Conservation (phyloP, 495 filamentous ascomycete species). For the Bacidia gigantensis region DNA sequence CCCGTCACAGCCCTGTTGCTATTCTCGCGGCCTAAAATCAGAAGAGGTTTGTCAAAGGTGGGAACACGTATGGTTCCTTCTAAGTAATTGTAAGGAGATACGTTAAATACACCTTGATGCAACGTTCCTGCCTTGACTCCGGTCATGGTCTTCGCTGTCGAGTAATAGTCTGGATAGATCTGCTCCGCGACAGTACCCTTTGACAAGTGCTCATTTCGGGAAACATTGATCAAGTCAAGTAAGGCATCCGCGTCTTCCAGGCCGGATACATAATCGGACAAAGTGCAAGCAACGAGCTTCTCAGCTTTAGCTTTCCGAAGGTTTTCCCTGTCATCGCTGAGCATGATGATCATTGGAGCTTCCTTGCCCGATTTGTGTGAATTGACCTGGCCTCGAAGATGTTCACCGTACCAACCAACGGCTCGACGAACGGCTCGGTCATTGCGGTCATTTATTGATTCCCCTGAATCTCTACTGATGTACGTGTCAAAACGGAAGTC, state of each 20-base stretch:
- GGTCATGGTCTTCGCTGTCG: conserved; percentile 89
- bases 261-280: conserved; percentile 67
- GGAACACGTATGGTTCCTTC: conserved; percentile 83
- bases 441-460: conserved; percentile 93
- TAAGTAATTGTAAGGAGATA: conserved; percentile 94
- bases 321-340: conserved; percentile 85
- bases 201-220: conserved; percentile 48
- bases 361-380: conserved; percentile 41
- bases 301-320: conserved; percentile 69
- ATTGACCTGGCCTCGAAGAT: conserved; percentile 48
- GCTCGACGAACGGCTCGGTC: conserved; percentile 80
- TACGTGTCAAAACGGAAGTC: conserved; percentile 92
- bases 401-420: conserved; percentile 77
- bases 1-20: conserved; percentile 88
- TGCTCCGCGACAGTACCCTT: conserved; percentile 52
- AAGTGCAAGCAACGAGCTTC: conserved; percentile 47
- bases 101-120: conserved; percentile 89
- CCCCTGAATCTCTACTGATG: conserved; percentile 55
- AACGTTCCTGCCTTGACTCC: conserved; percentile 71
- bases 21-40: conserved; percentile 88
- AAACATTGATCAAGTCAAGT: conserved; percentile 87
- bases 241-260: conserved; percentile 72
- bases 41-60: conserved; percentile 73
- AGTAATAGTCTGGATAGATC: conserved; percentile 73
- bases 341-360: conserved; percentile 71